Evolutionary conservation across 179 eudicot genomes (phyloP).

Genomic region (Beta corolliflora): DNA sequence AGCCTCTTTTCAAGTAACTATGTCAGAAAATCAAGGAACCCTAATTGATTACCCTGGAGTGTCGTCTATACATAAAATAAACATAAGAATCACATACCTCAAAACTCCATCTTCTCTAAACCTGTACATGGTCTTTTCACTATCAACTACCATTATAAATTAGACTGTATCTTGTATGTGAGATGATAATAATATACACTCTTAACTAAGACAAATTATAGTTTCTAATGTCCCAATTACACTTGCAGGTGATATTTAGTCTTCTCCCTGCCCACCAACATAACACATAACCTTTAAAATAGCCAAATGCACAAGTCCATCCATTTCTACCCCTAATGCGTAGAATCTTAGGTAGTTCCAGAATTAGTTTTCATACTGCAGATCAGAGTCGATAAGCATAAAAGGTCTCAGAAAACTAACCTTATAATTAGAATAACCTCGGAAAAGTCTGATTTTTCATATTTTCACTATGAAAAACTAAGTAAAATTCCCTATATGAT

Average conservation of each 20-base stretch:
- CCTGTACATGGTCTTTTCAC: background rate
- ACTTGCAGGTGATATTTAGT: background rate
- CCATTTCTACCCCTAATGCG: background rate
- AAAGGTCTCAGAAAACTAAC: too few species aligned
- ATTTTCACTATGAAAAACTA: background rate
- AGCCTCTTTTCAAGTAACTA: background rate
- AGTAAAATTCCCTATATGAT: background rate
- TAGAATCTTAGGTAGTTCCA: background rate
- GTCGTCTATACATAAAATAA: background rate
- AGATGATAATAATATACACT: background rate
- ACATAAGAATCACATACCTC: constrained; percentile 3
- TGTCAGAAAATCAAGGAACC: background rate
- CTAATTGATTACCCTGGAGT: background rate
- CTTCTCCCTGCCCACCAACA: constrained; percentile 5
- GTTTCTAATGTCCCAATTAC: background rate
- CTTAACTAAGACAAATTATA: background rate
- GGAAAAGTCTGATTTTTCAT: background rate
- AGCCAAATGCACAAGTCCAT: background rate
- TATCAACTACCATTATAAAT: background rate
- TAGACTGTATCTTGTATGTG: background rate
- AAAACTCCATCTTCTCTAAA: background rate
- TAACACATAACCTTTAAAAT: background rate
- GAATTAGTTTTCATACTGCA: background rate
- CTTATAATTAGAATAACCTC: too few species aligned
- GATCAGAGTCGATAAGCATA: background rate